These are phyloP conservation scores for Pichia sp. DNA, from an alignment of 1,139 yeast species.

Conservation along the genomic window DNA sequence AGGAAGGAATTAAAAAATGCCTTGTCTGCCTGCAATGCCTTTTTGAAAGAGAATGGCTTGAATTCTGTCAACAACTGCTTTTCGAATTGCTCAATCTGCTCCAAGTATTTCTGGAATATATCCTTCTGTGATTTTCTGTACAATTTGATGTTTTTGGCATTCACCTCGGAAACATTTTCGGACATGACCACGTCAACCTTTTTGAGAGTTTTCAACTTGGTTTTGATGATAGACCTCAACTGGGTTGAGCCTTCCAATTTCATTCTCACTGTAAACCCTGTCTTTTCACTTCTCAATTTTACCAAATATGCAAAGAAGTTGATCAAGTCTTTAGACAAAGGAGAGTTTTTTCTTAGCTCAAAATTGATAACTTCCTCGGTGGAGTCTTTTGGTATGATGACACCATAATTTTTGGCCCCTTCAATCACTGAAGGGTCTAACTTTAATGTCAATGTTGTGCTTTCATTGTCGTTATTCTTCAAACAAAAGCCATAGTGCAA, in stretches of 20 bases:
- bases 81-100: slow-evolving; percentile 46
- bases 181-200: slow-evolving; percentile 16
- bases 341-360: slow-evolving; percentile 17
- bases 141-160: slow-evolving; percentile 34
- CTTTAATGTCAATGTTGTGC: slow-evolving; percentile 42
- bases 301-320: slow-evolving; percentile 51
- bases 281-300: slow-evolving; percentile 34
- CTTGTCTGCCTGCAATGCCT: slow-evolving; percentile 51
- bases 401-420: slow-evolving; percentile 23
- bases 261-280: slow-evolving; percentile 45
- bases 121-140: slow-evolving; percentile 45
- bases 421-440: slow-evolving; percentile 22
- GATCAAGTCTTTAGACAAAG: slow-evolving; percentile 45
- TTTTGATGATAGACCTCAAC: slow-evolving; percentile 47
- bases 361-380: slow-evolving; percentile 33
- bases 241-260: slow-evolving; percentile 57
- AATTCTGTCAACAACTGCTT: slow-evolving; percentile 44
- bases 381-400: slow-evolving; percentile 40
- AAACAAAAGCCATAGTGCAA: slow-evolving; percentile 68
- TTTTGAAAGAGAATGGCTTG: slow-evolving; percentile 51
- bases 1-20: slow-evolving; percentile 53
- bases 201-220: slow-evolving; percentile 40
- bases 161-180: slow-evolving; percentile 13
- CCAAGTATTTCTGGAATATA: slow-evolving; percentile 44
- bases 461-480: slow-evolving; percentile 57